Percentiles rank a stretch among this genome's conserved stretches.
Evolutionary conservation across 2,329 filamentous ascomycete species (phyloP).

Genomic region (Aquanectria penicillioides): DNA sequence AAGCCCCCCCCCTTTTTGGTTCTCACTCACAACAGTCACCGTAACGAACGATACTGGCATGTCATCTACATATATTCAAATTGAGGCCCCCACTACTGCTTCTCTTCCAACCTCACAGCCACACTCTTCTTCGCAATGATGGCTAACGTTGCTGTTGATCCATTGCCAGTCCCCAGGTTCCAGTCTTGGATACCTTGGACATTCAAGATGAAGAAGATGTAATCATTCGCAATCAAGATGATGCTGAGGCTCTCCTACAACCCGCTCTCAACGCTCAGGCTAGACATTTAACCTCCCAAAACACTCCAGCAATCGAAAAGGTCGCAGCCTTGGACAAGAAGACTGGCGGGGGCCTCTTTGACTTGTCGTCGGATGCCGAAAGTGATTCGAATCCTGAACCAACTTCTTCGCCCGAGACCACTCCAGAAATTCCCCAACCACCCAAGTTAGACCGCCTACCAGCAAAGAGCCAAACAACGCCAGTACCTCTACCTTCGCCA

Average conservation of each 20-base stretch:
- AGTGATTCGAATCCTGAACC: slow-evolving; percentile 39
- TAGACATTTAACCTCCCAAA: slow-evolving; percentile 63
- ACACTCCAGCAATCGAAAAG: slow-evolving; percentile 67
- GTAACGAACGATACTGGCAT: no score
- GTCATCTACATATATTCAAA: no score
- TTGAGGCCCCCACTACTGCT: no score
- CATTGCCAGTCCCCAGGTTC: slow-evolving; percentile 6
- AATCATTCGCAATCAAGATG: slow-evolving; percentile 59
- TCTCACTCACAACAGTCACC: no score
- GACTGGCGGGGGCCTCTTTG: slow-evolving; percentile 42
- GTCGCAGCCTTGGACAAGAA: slow-evolving; percentile 62
- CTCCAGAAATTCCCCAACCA: slow-evolving; percentile 8
- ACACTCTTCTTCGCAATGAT: slow-evolving; percentile 23
- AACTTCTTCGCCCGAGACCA: slow-evolving; percentile 30
- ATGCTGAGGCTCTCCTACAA: slow-evolving; percentile 68
- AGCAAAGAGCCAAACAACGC: slow-evolving; percentile 7
- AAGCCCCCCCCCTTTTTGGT: no score
- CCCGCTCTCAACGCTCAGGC: slow-evolving; percentile 67
- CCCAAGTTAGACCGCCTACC: slow-evolving; percentile 18
- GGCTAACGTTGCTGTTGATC: slow-evolving; percentile 11
- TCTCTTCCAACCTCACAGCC: not conserved
- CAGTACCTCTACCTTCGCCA: slow-evolving; percentile 39
- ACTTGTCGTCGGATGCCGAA: slow-evolving; percentile 32
- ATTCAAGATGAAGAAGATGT: slow-evolving; percentile 28
- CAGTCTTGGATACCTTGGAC: slow-evolving; percentile 21